phyloP scores from a whole-genome alignment of 2,329 filamentous ascomycete genomes.

The Annulohypoxylon truncatum region DNA sequence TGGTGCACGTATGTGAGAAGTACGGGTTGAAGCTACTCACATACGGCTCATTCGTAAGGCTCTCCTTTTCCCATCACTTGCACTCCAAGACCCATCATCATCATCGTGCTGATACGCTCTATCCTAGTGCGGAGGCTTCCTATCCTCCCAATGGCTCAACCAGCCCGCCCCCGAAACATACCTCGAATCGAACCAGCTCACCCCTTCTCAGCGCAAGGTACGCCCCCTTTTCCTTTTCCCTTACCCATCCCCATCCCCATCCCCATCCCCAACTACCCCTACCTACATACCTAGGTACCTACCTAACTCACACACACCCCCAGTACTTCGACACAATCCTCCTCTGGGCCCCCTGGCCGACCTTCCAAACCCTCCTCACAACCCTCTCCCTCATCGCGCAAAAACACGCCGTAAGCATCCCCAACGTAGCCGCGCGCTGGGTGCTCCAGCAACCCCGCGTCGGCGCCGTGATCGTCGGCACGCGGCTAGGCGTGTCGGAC shows the following conservation, averaged over 20 bases:
- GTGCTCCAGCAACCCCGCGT: constrained; percentile 50
- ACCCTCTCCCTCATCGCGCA: constrained; percentile 40
- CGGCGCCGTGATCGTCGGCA: constrained; percentile 52
- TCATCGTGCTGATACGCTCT: constrained; percentile 1
- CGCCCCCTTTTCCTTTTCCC: too few species aligned
- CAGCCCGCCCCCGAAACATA: constrained; percentile 50
- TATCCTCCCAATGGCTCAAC: constrained; percentile 51
- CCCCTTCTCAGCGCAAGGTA: constrained; percentile 53
- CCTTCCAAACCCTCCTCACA: constrained; percentile 49
- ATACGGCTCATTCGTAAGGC: constrained; percentile 51
- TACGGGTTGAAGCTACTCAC: constrained; percentile 50
- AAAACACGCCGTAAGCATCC: constrained; percentile 46
- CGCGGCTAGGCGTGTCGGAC: constrained; percentile 47
- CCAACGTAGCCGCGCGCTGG: constrained; percentile 52
- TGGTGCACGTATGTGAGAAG: constrained; percentile 47
- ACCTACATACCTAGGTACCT: not conserved
- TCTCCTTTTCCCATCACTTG: not conserved
- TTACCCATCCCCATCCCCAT: too few species aligned
- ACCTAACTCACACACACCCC: not conserved
- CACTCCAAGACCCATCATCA: not conserved
- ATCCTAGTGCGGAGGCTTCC: constrained; percentile 51
- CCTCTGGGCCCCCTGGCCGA: constrained; percentile 48
- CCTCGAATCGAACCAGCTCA: constrained; percentile 46
- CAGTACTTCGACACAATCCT: constrained; percentile 51
- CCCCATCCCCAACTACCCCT: not conserved